These are phyloP conservation scores for Starmerella cellae DNA, from an alignment of 805 yeast species.

Conservation along the genomic window DNA sequence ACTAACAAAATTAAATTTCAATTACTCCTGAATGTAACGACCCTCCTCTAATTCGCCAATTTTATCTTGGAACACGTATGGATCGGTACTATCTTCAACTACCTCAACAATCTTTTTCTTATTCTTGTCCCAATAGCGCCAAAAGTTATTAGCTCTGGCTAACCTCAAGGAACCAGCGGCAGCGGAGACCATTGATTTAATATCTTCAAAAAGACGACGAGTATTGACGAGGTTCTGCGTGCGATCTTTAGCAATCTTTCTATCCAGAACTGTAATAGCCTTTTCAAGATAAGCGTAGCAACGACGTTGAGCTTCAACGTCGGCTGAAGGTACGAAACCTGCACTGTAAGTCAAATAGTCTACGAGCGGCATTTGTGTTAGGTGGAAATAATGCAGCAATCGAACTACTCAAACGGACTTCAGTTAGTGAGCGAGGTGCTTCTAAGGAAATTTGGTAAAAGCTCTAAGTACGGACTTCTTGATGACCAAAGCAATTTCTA, in stretches of 20 bases:
- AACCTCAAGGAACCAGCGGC: conserved; percentile 15
- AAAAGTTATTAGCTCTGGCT: conserved; percentile 24
- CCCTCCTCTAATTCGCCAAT: conserved; percentile 26
- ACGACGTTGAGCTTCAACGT: conserved; percentile 26
- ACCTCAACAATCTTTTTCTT: conserved; percentile 21
- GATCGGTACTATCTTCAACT: conserved; percentile 15
- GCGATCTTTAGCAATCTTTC: conserved; percentile 7
- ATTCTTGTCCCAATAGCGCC: conserved; percentile 30
- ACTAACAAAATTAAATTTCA: too few species aligned
- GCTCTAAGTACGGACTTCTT: too few species aligned
- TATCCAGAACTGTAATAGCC: conserved; percentile 20
- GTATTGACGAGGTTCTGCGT: conserved; percentile 9
- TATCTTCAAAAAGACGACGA: conserved; percentile 7
- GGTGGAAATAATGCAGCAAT: background rate
- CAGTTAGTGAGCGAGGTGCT: too few species aligned
- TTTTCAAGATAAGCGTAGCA: conserved; percentile 23
- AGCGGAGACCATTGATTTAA: conserved; percentile 16
- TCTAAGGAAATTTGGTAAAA: too few species aligned
- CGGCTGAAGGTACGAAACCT: conserved; percentile 25
- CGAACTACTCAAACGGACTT: too few species aligned
- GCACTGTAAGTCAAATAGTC: conserved; percentile 20
- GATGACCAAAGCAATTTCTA: too few species aligned
- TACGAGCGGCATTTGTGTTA: conserved; percentile 18
- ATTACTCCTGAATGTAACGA: conserved; percentile 19
- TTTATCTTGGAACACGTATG: conserved; percentile 18